phyloP scores from a whole-genome alignment of 352 stramenopile genomes.

The Phytophthora palmivora region DNA sequence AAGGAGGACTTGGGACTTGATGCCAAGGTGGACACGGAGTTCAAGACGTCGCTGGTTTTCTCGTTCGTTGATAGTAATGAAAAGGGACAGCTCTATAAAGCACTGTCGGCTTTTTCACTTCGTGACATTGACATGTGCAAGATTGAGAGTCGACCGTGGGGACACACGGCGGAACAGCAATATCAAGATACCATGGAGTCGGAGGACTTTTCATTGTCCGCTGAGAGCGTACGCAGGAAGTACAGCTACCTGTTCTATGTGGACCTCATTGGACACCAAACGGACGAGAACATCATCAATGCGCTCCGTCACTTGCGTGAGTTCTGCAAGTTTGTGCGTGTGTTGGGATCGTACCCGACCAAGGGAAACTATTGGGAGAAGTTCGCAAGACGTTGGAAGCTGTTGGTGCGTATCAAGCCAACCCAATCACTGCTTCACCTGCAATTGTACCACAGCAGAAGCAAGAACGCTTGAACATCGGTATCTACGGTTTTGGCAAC shows the following conservation, averaged over 20 bases:
- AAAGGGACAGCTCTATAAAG: slow-evolving; percentile 75
- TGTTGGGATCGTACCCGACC: slow-evolving; percentile 90
- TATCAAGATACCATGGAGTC: slow-evolving; percentile 39
- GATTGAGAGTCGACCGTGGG: slow-evolving; percentile 82
- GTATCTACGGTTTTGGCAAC: slow-evolving; percentile 96
- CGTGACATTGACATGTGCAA: slow-evolving; percentile 82
- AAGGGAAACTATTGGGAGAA: slow-evolving; percentile 70
- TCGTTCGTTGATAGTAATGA: slow-evolving; percentile 81
- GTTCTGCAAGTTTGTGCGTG: slow-evolving; percentile 88
- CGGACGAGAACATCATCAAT: slow-evolving; percentile 80
- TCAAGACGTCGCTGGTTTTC: slow-evolving; percentile 87
- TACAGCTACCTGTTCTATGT: slow-evolving; percentile 90
- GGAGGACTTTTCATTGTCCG: slow-evolving; percentile 96
- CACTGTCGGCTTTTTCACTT: slow-evolving; percentile 73
- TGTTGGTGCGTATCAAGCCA: slow-evolving; percentile 49
- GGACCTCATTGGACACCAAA: slow-evolving; percentile 77
- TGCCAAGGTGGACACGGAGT: slow-evolving; percentile 57
- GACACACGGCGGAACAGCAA: slow-evolving; percentile 67
- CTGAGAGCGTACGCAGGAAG: slow-evolving; percentile 45
- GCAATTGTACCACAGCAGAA: slow-evolving; percentile 29
- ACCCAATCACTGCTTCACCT: slow-evolving; percentile 38
- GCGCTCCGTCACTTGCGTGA: slow-evolving; percentile 88
- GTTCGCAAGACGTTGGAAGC: slow-evolving; percentile 62
- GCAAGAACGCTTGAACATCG: slow-evolving; percentile 89
- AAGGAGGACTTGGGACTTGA: slow-evolving; percentile 47